These are phyloP conservation scores for Teratosphaeria pseudoeucalypti DNA, from an alignment of 2,329 filamentous ascomycete species.

Conservation along the genomic window DNA sequence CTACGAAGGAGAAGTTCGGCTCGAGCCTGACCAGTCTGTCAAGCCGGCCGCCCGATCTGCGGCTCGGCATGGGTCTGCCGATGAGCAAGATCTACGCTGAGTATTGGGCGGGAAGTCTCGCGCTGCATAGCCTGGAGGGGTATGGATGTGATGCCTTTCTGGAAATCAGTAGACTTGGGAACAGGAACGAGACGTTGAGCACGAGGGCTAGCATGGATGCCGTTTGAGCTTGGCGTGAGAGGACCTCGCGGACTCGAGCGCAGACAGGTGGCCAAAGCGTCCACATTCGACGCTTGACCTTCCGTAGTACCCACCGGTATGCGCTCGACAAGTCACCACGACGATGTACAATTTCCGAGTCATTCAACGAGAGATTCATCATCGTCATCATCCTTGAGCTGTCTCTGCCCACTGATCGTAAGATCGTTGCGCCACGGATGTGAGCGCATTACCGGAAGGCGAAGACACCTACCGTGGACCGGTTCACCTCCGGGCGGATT, in stretches of 20 bases:
- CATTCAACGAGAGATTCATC: too few species aligned
- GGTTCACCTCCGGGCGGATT: too few species aligned
- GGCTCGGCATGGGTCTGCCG: slow-evolving; percentile 84
- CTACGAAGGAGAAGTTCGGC: slow-evolving; percentile 31
- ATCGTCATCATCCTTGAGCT: too few species aligned
- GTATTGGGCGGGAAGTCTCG: slow-evolving; percentile 91
- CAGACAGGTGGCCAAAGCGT: too few species aligned
- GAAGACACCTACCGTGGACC: too few species aligned
- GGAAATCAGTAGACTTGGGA: slow-evolving; percentile 91
- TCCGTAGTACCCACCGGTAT: too few species aligned
- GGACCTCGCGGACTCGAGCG: not conserved
- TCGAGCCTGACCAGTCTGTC: slow-evolving; percentile 71
- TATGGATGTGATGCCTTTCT: slow-evolving; percentile 94
- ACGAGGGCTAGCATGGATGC: slow-evolving; percentile 44
- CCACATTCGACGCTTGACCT: too few species aligned
- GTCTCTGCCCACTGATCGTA: too few species aligned
- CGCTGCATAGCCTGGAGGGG: slow-evolving; percentile 85
- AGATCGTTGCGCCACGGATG: too few species aligned
- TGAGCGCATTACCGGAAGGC: slow-evolving; percentile 5
- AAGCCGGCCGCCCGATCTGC: slow-evolving; percentile 71
- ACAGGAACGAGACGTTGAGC: slow-evolving; percentile 91
- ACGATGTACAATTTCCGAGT: not conserved
- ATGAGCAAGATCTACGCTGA: slow-evolving; percentile 92
- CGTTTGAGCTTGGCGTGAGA: slow-evolving; percentile 20
- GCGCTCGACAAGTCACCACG: not conserved